Evolutionary conservation across 768 basidiomycete genomes (phyloP).

Genomic region (Kwoniella europaea): DNA sequence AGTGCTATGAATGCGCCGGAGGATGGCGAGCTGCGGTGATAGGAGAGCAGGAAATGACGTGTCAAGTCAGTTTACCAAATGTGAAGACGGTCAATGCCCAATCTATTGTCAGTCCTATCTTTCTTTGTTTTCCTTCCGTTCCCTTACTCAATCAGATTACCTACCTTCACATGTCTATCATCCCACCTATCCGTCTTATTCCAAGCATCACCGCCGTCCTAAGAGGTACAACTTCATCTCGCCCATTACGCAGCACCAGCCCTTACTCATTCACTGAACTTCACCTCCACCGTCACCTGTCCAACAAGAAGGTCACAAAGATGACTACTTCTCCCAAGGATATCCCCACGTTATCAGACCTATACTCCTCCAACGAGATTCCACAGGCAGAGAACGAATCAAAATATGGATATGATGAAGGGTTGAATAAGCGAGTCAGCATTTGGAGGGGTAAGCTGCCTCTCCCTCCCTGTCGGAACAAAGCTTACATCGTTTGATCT

Average conservation of each 20-base stretch:
- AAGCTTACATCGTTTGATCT: neutral
- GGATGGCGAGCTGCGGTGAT: neutral
- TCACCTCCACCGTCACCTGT: neutral
- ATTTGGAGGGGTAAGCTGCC: conserved; percentile 44
- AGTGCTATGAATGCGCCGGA: too few relatives aligned
- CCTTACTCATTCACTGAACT: too few relatives aligned
- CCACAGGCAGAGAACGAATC: conserved; percentile 9
- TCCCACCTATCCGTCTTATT: too few relatives aligned
- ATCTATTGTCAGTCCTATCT: neutral
- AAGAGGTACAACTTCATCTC: neutral
- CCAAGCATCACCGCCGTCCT: neutral
- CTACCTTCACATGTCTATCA: neutral
- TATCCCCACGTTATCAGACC: conserved; percentile 43
- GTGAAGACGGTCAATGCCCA: too few relatives aligned
- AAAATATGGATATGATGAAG: conserved; percentile 20
- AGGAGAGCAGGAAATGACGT: conserved; percentile 5
- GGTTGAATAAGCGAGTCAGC: conserved; percentile 41
- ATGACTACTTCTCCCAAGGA: conserved; percentile 23
- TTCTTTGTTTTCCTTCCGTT: neutral
- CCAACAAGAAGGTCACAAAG: neutral
- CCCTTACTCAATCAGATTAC: too few relatives aligned
- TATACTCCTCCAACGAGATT: conserved; percentile 31
- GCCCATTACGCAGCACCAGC: neutral
- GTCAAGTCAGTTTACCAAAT: neutral
- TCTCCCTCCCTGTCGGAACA: neutral